Evolutionary conservation across 225 moss, liverwort and hornwort species (phyloP), one percentile per base, ranked within the genome.

Genomic region (Antitrichia curtipendula): DNA sequence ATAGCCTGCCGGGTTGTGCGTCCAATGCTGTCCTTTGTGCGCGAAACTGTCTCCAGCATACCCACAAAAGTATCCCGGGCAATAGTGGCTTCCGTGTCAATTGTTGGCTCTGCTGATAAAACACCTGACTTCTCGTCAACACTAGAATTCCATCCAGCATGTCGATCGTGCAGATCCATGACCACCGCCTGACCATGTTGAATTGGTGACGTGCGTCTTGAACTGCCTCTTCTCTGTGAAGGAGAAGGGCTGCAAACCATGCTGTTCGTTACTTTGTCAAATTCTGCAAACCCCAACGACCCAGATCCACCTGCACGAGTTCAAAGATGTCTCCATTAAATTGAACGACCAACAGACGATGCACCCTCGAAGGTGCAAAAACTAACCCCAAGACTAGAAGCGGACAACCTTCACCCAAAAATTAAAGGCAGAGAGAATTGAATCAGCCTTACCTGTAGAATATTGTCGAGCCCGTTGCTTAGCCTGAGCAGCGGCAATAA

Each of bases 1-100:
- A 99, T 95, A 17, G 99, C 99, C 89, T 99, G 99, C 78, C 97
- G 97, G 23, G 99, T 97, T 60, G 99, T 97, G 72, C 99, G 97
- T 47, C 99, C 99, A 76, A 99, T 99, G 88, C 99, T 99, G 47
- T 99, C 99, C 86, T 99, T 99, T 11, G 99, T 96, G 76, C 99
- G 96, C 9, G 99, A 97, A 62, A 99, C 92, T 12, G 99, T 99
- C 91, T 99, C 99, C 90, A 99, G 87, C 99, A 99, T 99, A 36
- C 99, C 99, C 88, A 95, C 96, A 83, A 99, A 99, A 22, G 97
- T 91, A 85, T 99, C 99, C 78, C 99, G 91, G 40, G 99, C 97
- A 85, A 97, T 94, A 74, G 94, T 95, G 45, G 96, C 97, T 90
- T 99, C 99, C 72, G 95, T 96, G 73, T 98, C 98, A 32, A 89